These are phyloP conservation scores for Macadamia tetraphylla DNA, from an alignment of 164 flowering plant species.

Conservation along the genomic window DNA sequence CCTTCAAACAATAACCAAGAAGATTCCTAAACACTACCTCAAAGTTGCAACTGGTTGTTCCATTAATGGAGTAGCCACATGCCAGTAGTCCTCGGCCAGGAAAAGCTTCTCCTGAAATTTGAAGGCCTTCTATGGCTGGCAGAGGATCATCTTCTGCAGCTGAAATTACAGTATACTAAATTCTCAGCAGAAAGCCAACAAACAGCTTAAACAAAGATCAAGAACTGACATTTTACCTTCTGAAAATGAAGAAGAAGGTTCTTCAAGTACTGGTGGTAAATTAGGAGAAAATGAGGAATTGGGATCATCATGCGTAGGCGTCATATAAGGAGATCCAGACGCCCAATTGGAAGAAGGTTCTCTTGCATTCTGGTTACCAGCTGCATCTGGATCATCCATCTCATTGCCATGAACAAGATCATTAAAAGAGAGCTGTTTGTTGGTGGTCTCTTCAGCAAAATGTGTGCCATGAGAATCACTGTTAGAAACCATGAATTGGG, in stretches of 20 bases:
- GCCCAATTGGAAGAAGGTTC: slow-evolving; percentile 65
- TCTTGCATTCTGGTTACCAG: slow-evolving; percentile 40
- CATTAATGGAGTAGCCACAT: slow-evolving; percentile 81
- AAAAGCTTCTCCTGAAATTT: slow-evolving; percentile 89
- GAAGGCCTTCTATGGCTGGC: slow-evolving; percentile 84
- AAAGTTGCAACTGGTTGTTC: slow-evolving; percentile 95
- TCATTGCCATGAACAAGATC: slow-evolving; percentile 54
- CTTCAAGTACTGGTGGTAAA: slow-evolving; percentile 87
- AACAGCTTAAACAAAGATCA: neutral
- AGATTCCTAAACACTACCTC: slow-evolving; percentile 45
- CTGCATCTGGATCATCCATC: slow-evolving; percentile 50
- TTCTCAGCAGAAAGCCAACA: neutral
- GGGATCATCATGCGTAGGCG: slow-evolving; percentile 55
- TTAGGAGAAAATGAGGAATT: slow-evolving; percentile 59
- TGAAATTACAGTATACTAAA: slow-evolving; percentile 21
- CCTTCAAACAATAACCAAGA: neutral
- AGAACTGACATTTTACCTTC: slow-evolving; percentile 50
- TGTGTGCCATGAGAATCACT: slow-evolving; percentile 24
- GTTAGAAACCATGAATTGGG: slow-evolving; percentile 21
- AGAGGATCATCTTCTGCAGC: slow-evolving; percentile 95
- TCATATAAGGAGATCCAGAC: slow-evolving; percentile 44
- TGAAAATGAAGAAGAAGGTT: slow-evolving; percentile 90
- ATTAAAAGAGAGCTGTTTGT: slow-evolving; percentile 56
- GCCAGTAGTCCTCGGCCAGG: slow-evolving; percentile 87
- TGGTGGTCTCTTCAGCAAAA: slow-evolving; percentile 37